Evolutionary conservation across 23 red algal genomes (phyloP), one percentile per base, ranked within the genome.

Genomic region (Gracilaria domingensis): DNA sequence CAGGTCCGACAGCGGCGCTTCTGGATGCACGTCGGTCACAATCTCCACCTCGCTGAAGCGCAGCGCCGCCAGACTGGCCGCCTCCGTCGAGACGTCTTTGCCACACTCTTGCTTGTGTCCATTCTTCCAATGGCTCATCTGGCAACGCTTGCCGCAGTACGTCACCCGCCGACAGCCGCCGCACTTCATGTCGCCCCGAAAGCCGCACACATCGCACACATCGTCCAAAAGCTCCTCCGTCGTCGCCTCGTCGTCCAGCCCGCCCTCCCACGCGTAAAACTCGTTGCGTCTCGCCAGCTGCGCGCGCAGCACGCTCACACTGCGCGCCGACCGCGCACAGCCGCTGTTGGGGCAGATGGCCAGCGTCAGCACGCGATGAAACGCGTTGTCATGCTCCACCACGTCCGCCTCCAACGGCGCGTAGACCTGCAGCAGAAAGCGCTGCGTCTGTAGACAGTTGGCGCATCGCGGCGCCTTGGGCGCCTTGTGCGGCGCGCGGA

Each of bases 331-430:
- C 3, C 42, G 12, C 40, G 35, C 67, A 39, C 91, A 82, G 26
- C n/a, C 67, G 13, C 21, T 36, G 14, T 50, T 62, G 9, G 18
- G 13, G 54, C 91, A 94, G 3, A 88, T 38, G 18, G 58, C 60
- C 29, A 94, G 35, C 30, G 85, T 86, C 36, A 94, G 40, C 69
- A 94, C 82, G 33, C 91, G 91, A 23, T 94, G 91, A 47, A 94
- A 94, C n/a, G 81, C 91, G 24, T 80, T 47, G 24, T 80, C 71
- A 45, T 94, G 83, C 1, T 32, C 87, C 2, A 90, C 87, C n/a
- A 44, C 44, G 2, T 51, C 55, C 54, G 7, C 20, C 26, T 86
- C 91, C 21, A 86, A n/a, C 28, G 91, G 91, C 35, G 91, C 91
- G 44, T 94, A 87, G 20, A 94, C 70, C 78, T 94, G 91, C 50